A percentile compares a stretch with the other conserved stretches of the same genome.
Evolutionary conservation across 2,329 filamentous ascomycete genomes (phyloP).

Genomic region (Apiospora saccharicola): DNA sequence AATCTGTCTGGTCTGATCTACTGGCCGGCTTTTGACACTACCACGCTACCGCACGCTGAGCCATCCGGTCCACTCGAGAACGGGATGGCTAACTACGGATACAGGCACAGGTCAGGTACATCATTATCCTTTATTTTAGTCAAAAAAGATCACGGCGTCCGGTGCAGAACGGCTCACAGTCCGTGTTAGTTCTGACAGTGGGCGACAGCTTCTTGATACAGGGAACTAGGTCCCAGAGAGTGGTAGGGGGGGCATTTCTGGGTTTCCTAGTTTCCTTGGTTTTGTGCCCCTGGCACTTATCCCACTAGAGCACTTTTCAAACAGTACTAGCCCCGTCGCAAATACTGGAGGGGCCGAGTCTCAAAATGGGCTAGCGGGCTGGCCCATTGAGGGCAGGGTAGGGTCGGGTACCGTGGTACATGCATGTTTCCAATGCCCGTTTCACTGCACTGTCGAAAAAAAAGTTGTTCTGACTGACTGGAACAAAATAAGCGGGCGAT

Average conservation of each 20-base stretch:
- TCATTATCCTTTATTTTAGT: neutral
- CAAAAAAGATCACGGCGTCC: neutral
- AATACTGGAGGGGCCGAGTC: constrained; percentile 18
- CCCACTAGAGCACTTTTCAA: constrained; percentile 20
- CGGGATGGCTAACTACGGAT: constrained; percentile 8
- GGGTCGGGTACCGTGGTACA: neutral
- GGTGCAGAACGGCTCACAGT: constrained; percentile 6
- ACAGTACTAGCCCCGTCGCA: constrained; percentile 16
- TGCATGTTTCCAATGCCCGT: constrained; percentile 21
- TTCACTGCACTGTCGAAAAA: constrained; percentile 21
- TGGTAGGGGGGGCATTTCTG: constrained; percentile 6
- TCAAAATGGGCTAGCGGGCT: neutral
- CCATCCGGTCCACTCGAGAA: neutral
- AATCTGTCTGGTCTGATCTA: constrained; percentile 18
- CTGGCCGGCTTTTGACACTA: constrained; percentile 4
- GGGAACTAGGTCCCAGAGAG: constrained; percentile 6
- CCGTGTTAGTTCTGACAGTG: constrained; percentile 18
- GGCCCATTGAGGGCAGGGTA: neutral
- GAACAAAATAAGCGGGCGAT: constrained; percentile 20
- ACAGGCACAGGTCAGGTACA: constrained; percentile 19
- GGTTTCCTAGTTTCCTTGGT: constrained; percentile 19
- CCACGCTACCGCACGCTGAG: constrained; percentile 3
- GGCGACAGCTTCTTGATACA: constrained; percentile 4
- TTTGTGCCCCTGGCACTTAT: constrained; percentile 15
- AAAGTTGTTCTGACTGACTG: constrained; percentile 16